Base-by-base conservation (phyloP, 805 yeast species). In the Scheffersomyces lignosus region DNA sequence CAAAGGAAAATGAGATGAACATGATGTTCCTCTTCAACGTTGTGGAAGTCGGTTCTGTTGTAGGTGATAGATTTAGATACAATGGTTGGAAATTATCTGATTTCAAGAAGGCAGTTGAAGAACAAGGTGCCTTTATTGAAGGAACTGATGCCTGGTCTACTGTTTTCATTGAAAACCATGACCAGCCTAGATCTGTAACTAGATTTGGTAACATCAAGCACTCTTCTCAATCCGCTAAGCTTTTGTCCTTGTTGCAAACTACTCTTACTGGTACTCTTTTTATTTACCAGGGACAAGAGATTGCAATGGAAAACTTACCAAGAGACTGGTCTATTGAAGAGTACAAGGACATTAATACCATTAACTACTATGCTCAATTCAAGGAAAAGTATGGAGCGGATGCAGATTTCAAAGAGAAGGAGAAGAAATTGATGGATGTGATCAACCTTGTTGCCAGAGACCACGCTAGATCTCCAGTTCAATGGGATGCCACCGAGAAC, bases 241-340 rank as follows among this genome's bases (percentile, higher is more conserved):
- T 76, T 51, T 51, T 78, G 43, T 65, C 78, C 13, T 43, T 71
- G 31, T 53, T 78, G 50, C 68, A 71, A 43, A 37, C 64, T 9
- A 49, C 78, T 10, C 63, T 76, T 45, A 70, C 77, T 18, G 82
- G 83, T 33, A 76, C 83, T 10, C 54, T 75, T 36, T 78, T 65
- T 56, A 58, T 78, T 27, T 78, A 77, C 56, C 82, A 78, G 56
- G 83, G 83, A 34, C 83, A 78, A 53, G 83, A 78, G 48, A 60
- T 78, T 42, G 83, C 79, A 23, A 73, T 71, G 74, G 66, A 68
- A 36, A 78, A 78, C 50, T 55, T 75, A 20, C 66, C 75, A 15
- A 49, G 58, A 35, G 49, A 52, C 27, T 76, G 80, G 79, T 61
- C 64, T 15, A 58, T 76, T 36, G 62, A 60, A 14, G 77, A 76